Conservation (phyloP, 2,329 filamentous ascomycete species). For the Diaporthe amygdali region DNA sequence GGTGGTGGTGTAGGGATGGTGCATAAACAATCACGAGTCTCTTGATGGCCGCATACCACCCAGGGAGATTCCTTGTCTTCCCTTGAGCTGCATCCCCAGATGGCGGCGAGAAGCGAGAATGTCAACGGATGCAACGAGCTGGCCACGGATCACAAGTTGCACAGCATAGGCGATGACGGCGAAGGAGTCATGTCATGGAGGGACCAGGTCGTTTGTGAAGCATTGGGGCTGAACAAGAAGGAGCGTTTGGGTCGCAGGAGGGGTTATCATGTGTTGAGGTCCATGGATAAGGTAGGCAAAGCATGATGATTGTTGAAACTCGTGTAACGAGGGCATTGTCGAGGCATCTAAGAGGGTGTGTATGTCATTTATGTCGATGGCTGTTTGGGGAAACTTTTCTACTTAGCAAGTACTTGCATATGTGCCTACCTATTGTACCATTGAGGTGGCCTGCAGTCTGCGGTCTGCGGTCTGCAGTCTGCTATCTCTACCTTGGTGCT, state of each 20-base stretch:
- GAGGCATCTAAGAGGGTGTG: background rate
- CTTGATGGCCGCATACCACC: background rate
- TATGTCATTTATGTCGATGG: too few relatives aligned
- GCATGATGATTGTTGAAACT: slow-evolving; percentile 8
- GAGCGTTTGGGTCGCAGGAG: background rate
- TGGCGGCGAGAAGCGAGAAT: background rate
- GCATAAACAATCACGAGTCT: slow-evolving; percentile 1
- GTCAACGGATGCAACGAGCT: slow-evolving; percentile 8
- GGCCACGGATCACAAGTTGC: background rate
- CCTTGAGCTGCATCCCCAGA: background rate
- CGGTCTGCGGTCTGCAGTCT: too few relatives aligned
- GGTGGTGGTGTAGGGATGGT: background rate
- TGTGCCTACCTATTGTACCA: too few relatives aligned
- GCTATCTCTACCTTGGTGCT: too few relatives aligned
- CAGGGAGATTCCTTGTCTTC: background rate
- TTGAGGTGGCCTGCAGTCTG: too few relatives aligned
- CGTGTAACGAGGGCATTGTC: slow-evolving; percentile 14
- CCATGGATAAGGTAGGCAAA: background rate
- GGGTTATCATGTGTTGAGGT: background rate
- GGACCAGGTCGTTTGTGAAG: background rate
- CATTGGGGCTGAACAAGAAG: background rate
- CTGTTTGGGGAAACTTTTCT: too few relatives aligned
- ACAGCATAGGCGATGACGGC: slow-evolving; percentile 7
- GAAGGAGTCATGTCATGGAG: background rate
- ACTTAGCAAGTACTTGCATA: background rate